Evolutionary conservation across 1,284 basidiomycete species (phyloP).

Genomic region (Cryptococcus depauperatus): DNA sequence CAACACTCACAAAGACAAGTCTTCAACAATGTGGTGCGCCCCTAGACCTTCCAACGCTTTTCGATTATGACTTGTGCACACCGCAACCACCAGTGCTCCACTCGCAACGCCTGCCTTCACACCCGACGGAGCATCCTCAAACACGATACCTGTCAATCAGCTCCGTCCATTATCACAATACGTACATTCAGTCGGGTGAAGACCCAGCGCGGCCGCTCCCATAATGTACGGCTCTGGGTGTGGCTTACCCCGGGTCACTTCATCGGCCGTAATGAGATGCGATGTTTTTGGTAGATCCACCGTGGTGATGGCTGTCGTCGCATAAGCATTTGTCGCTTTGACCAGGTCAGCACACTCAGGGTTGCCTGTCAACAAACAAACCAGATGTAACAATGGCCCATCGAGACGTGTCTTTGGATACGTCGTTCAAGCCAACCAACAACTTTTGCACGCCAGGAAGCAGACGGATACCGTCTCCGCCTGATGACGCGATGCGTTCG

Average conservation of each 20-base stretch:
- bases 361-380: background rate
- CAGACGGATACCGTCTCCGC: constrained; percentile 34
- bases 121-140: constrained; percentile 76
- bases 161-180: background rate
- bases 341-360: no score
- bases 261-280: constrained; percentile 61
- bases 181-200: constrained; percentile 31
- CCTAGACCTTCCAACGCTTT: constrained; percentile 51
- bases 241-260: constrained; percentile 69
- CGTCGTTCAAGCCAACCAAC: constrained; percentile 11
- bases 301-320: constrained; percentile 54
- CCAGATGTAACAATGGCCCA: constrained; percentile 69
- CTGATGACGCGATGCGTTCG: constrained; percentile 26
- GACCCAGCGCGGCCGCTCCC: constrained; percentile 34
- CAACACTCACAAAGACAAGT: constrained; percentile 19
- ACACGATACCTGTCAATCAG: constrained; percentile 55
- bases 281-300: constrained; percentile 55
- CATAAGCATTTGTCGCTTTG: constrained; percentile 58
- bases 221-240: constrained; percentile 64
- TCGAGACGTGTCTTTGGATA: constrained; percentile 46
- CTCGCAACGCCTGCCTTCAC: constrained; percentile 62
- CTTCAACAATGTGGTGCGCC: constrained; percentile 40
- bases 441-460: constrained; percentile 36
- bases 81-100: constrained; percentile 62
- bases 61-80: constrained; percentile 64